These are phyloP conservation scores for Amanita pallidorosea DNA, from an alignment of 768 basidiomycete species.

Conservation along the genomic window DNA sequence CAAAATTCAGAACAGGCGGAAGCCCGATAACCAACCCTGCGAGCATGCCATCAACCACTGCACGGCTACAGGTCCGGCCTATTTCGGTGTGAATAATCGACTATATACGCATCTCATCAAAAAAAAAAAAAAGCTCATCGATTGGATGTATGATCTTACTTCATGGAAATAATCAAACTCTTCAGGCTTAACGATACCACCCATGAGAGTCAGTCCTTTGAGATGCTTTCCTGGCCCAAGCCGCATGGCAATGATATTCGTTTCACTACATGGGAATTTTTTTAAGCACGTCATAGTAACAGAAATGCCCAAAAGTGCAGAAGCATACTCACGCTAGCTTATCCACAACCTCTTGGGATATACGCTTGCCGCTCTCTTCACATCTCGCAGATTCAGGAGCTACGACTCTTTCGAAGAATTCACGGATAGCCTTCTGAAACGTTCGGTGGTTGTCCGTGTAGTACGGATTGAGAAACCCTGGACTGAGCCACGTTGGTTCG, in stretches of 20 bases:
- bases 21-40: constrained; percentile 80
- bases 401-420: constrained; percentile 69
- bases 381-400: constrained; percentile 63
- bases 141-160: constrained; percentile 23
- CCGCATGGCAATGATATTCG: constrained; percentile 80
- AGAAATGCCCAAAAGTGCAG: background rate
- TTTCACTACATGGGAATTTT: constrained; percentile 36
- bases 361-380: constrained; percentile 82
- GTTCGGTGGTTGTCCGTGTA: constrained; percentile 62
- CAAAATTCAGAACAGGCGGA: constrained; percentile 85
- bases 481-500: constrained; percentile 72
- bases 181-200: constrained; percentile 65
- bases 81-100: constrained; percentile 77
- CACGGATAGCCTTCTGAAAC: constrained; percentile 69
- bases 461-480: constrained; percentile 66
- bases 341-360: constrained; percentile 77
- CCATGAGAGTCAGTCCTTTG: constrained; percentile 64
- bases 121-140: background rate
- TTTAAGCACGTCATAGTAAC: background rate
- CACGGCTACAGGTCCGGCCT: constrained; percentile 73
- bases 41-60: constrained; percentile 79
- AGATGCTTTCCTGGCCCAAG: constrained; percentile 87
- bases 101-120: constrained; percentile 27
- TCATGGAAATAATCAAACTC: constrained; percentile 96
- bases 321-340: constrained; percentile 66